Base-by-base conservation (phyloP, 352 stramenopile species). In the Thalassiosira oceanica region DNA sequence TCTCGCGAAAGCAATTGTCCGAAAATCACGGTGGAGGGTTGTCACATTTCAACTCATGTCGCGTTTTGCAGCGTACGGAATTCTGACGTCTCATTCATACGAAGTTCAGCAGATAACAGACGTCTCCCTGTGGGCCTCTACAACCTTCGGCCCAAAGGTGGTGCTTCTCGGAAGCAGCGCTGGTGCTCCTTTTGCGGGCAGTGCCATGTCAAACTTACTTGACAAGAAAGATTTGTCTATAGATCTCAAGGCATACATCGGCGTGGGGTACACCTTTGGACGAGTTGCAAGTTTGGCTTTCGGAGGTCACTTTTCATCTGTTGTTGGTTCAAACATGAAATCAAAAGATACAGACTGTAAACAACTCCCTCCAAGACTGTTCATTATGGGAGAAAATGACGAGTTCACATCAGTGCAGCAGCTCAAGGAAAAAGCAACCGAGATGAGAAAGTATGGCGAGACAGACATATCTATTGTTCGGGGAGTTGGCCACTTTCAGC, bases 321-420 rank as follows among this genome's bases (percentile, higher is more conserved):
- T 72, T 16, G 16, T 53, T 21, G 13, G 20, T 33, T n/a, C 5
- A 20, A 21, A 24, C 13, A 27, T 23, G 24, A 36, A 24, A 10
- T 33, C 24, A 15, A 42, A 42, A 37, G 5, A 53, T 36, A n/a
- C n/a, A n/a, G 43, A 41, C 16, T 10, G 21, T 18, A 27, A 8
- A 3, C 11, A 27, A 3, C 21, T 18, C n/a, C 43, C 51, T 1
- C 62, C 27, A 2, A 67, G 61, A 55, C 18, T 67, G 15, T 74
- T 74, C 28, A 49, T 74, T 21, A 74, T 74, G 63, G 53, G 63
- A 29, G 51, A 58, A 26, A 53, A 43, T 29, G 51, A 72, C 49
- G 61, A 64, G 53, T 63, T 64, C 23, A 74, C 53, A 53, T 61
- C 63, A n/a, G 36, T 62, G 18, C 15, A 52, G 16, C 63, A 74